A percentile compares a stretch with the other conserved stretches of the same genome.
Evolutionary conservation across 179 eudicot species (phyloP).

Genomic region (Pouteria campechiana): DNA sequence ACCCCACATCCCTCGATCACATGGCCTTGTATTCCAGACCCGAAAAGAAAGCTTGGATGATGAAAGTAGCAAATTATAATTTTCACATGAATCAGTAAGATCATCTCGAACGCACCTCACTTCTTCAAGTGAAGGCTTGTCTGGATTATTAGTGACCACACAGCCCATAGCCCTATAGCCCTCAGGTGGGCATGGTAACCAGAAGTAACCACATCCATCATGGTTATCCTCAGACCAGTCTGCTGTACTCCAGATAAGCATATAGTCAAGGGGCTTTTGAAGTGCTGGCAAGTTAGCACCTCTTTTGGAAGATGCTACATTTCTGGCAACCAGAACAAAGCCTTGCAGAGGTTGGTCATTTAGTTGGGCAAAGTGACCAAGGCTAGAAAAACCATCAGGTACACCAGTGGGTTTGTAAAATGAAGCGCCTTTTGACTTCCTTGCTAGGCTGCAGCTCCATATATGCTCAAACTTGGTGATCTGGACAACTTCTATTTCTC

Average conservation of each 20-base stretch:
- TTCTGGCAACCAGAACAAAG: constrained; percentile 60
- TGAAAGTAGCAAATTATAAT: constrained; percentile 24
- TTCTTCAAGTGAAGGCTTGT: constrained; percentile 45
- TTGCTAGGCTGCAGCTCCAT: constrained; percentile 49
- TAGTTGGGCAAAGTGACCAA: constrained; percentile 74
- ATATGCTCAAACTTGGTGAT: constrained; percentile 50
- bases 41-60: constrained; percentile 23
- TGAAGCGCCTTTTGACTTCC: constrained; percentile 29
- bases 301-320: constrained; percentile 5
- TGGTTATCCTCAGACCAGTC: constrained; percentile 26
- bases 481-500: constrained; percentile 70
- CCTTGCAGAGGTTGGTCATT: constrained; percentile 38
- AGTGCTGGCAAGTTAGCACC: constrained; percentile 37
- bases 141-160: constrained; percentile 41
- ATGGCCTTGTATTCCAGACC: constrained; percentile 72
- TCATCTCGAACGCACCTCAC: constrained; percentile 74
- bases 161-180: constrained; percentile 84
- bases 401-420: constrained; percentile 61
- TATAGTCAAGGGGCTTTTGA: constrained; percentile 48
- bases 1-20: constrained; percentile 47
- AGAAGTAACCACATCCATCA: constrained; percentile 50
- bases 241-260: constrained; percentile 63
- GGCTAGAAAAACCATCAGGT: constrained; percentile 60
- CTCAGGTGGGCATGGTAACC: constrained; percentile 72
- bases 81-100: constrained; percentile 56